Conservation (phyloP, 176 grass and related monocot species). For the Microstegium vimineum region DNA sequence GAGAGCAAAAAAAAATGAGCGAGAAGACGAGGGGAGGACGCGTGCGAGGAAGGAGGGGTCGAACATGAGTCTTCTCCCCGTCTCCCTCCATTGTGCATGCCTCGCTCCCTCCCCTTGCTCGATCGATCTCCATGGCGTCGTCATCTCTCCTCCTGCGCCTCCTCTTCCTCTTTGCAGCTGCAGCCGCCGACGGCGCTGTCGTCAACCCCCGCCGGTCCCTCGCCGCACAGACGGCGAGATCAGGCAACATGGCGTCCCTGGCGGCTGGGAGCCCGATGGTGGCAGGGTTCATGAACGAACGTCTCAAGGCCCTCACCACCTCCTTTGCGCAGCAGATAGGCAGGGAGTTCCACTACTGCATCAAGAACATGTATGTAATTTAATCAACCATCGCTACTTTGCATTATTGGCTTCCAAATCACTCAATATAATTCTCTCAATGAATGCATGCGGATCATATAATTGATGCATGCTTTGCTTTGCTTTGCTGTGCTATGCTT, state of each 20-base stretch:
- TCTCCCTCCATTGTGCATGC: constrained; percentile 12
- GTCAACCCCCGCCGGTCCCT: neutral
- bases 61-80: constrained; percentile 24
- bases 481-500: neutral
- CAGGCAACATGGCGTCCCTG: neutral
- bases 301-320: constrained; percentile 43
- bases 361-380: constrained; percentile 47
- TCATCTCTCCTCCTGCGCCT: neutral
- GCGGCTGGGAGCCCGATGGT: constrained; percentile 12
- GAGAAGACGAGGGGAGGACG: constrained; percentile 9
- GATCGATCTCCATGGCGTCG: constrained; percentile 14
- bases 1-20: neutral
- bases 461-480: neutral
- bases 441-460: neutral
- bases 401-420: neutral
- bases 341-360: constrained; percentile 62
- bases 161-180: neutral
- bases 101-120: neutral
- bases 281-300: constrained; percentile 21
- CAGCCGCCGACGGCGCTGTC: neutral
- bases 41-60: constrained; percentile 14
- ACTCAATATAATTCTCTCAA: neutral
- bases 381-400: neutral
- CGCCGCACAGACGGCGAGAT: neutral
- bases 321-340: constrained; percentile 45